Base-by-base conservation (phyloP, 331 rosid species). In the Arachis monticola region DNA sequence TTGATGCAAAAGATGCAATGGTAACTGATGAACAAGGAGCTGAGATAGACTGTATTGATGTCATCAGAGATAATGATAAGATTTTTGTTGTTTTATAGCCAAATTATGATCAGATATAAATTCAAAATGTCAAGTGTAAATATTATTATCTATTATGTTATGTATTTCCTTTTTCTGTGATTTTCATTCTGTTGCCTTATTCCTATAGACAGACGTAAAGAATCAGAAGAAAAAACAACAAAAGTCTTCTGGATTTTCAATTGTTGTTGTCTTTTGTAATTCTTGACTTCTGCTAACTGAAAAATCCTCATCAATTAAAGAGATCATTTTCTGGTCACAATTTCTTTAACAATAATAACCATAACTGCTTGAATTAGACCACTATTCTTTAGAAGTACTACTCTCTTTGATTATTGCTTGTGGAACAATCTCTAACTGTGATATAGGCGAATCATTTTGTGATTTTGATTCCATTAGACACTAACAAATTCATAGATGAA, bases 51-150 rank as follows among this genome's bases (percentile, higher is more conserved):
- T 84, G 83, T 10, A 72, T 88, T 73, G 92, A 90, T 79, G 97
- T 94, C 80, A 87, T 94, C 30, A 87, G 96, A 85, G 99, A 94
- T 77, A 86, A 94, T 73, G 99, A 94, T 67, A 92, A 90, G 74
- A 84, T 94, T 56, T 92, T 75, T 83, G 71, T 91, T 57, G 81
- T 79, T 82, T 88, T 73, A 73, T 62, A 82, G 67, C 41, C 44
- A 70, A 61, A 60, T 13, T 2, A 52, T 11, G 14, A 68, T 32
- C 17, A 68, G 13, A 17, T 48, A 44, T 60, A 55, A 55, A 55
- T 84, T 67, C 45, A 70, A 74, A 56, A 65, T 53, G 27, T 55
- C 56, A 81, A 70, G 3, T 69, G 76, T 65, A 78, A 59, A 74
- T 53, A 60, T 69, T 69, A 69, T 46, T 46, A 62, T 65, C 60